phyloP scores from a whole-genome alignment of 352 stramenopile species.

The Saprolegnia diclina region DNA sequence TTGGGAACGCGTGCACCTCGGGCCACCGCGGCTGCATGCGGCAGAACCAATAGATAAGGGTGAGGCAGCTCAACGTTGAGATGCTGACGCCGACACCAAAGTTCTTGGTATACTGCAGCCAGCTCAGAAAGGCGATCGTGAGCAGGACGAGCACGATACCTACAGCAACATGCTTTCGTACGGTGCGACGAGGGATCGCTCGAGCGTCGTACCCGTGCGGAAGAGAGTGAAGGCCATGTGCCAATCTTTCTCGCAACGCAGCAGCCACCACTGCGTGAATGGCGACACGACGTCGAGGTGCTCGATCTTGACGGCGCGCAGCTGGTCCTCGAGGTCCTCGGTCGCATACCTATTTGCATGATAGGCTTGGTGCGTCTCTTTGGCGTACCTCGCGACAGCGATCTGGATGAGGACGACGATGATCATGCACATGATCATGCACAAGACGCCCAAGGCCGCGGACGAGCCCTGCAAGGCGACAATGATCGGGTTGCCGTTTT shows the following conservation, averaged over 20 bases:
- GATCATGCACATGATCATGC: constrained; percentile 23
- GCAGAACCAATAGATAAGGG: constrained; percentile 61
- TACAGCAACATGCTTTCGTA: background rate
- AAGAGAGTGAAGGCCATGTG: constrained; percentile 66
- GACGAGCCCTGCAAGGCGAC: constrained; percentile 56
- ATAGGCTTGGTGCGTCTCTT: constrained; percentile 46
- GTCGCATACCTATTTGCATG: constrained; percentile 57
- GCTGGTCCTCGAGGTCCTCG: constrained; percentile 67
- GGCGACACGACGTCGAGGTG: constrained; percentile 67
- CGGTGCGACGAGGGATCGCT: background rate
- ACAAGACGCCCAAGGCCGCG: constrained; percentile 46
- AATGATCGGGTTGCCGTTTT: constrained; percentile 42
- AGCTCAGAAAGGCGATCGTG: constrained; percentile 47
- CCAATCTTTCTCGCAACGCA: constrained; percentile 69
- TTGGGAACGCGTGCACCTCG: constrained; percentile 35
- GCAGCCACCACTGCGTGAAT: constrained; percentile 61
- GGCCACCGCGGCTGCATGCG: constrained; percentile 63
- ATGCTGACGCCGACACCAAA: constrained; percentile 39
- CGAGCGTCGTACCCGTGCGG: constrained; percentile 16
- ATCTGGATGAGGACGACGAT: constrained; percentile 6
- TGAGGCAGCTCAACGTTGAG: constrained; percentile 39
- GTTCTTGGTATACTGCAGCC: constrained; percentile 55
- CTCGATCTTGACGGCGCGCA: constrained; percentile 41
- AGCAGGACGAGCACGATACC: constrained; percentile 60
- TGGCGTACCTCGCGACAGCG: constrained; percentile 27